Base-by-base conservation (phyloP, 371 early-diverging fungal genomes). In the Caulochytrium protostelioides region DNA sequence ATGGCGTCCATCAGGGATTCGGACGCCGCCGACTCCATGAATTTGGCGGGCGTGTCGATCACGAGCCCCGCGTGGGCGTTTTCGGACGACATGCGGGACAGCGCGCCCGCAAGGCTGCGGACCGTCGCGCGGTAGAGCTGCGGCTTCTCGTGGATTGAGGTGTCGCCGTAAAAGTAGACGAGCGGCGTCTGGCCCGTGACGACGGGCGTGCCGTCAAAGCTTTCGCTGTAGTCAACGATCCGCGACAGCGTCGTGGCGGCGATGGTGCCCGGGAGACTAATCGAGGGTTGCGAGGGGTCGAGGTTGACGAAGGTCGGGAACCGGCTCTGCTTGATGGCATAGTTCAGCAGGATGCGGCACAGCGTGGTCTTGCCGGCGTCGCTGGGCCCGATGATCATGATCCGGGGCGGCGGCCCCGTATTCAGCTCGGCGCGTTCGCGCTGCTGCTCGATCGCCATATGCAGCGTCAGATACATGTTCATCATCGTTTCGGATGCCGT, bases 401-500 rank as follows among this genome's bases (percentile, higher is more conserved):
- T 73, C 59, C 72, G 36, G 12, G 57, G 54, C 6, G 37, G 37
- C 22, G 19, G 13, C 19, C 5, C 15, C 26, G 39, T 14, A 38
- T 29, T 35, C 19, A 21, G 24, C 3, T 22, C 31, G 0, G 79
- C 78, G 13, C 45, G 47, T 22, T 57, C 62, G 17, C 89, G 63
- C 18, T 68, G 40, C 37, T 76, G 73, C 43, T 89, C 83, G n/a
- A 91, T 50, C 0, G 83, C 81, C 27, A 79, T 42, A 45, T 94
- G 92, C 5, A 74, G 61, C 46, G 87, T 87, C 27, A 87, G 55
- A 48, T 81, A 85, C 32, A 68, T 70, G 20, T 58, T 55, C 91
- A 94, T 90, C 7, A 89, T 86, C 4, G 95, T 91, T 43, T 94
- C 95, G 21, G 68, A 76, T 0, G 85, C 84, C 2, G 76, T 67